phyloP scores from a whole-genome alignment of 2,329 filamentous ascomycete genomes.

The Nectriaceae sp. region DNA sequence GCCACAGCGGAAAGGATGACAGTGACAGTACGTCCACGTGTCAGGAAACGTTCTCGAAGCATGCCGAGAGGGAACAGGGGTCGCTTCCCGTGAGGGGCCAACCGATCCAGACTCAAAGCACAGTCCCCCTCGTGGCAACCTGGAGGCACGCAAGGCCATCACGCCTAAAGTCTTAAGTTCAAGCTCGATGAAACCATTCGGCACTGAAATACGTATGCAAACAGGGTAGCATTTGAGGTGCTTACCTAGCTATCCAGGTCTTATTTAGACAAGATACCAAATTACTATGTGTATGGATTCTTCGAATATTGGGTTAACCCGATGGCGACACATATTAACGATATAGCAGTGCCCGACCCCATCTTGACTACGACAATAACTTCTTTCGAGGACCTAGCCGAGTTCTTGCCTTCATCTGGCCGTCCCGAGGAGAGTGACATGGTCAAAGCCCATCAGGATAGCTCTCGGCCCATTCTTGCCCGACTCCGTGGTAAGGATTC shows the following conservation, averaged over 20 bases:
- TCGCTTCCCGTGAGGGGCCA: neutral
- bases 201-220: slow-evolving; percentile 10
- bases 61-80: slow-evolving; percentile 10
- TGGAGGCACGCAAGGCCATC: slow-evolving; percentile 12
- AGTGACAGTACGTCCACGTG: slow-evolving; percentile 15
- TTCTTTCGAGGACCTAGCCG: neutral
- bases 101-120: slow-evolving; percentile 1
- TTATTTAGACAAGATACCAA: no score
- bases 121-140: slow-evolving; percentile 15
- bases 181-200: slow-evolving; percentile 10
- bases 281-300: no score
- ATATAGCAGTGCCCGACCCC: neutral
- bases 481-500: slow-evolving; percentile 8
- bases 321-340: no score
- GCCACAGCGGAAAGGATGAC: no score
- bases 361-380: neutral
- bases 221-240: slow-evolving; percentile 4
- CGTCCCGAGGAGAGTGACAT: slow-evolving; percentile 3
- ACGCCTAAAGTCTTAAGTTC: slow-evolving; percentile 1
- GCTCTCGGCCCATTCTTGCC: slow-evolving; percentile 14
- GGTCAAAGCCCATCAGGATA: slow-evolving; percentile 6
- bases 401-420: slow-evolving; percentile 16
- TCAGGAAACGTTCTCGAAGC: slow-evolving; percentile 22
- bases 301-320: no score
- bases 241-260: no score